phyloP scores from a whole-genome alignment of 768 basidiomycete species.

The Termitomyces eurrhizus region DNA sequence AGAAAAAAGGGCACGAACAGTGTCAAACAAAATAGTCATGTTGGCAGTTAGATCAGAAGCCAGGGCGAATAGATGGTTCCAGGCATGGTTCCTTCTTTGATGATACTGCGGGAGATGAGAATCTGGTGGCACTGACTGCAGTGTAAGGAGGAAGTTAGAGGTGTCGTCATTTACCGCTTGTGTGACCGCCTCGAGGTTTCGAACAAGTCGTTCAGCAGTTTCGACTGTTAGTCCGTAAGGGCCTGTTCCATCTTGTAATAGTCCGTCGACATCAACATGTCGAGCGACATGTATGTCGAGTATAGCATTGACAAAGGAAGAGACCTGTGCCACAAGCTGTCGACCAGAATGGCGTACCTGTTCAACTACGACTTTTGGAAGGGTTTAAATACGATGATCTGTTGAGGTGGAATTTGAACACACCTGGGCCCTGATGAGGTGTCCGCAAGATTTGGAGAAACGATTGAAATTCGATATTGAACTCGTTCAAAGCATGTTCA shows the following conservation, averaged over 20 bases:
- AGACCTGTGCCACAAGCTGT: conserved; percentile 51
- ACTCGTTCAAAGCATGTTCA: conserved; percentile 36
- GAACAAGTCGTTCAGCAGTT: conserved; percentile 61
- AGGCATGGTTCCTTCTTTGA: conserved; percentile 28
- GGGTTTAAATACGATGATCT: not conserved
- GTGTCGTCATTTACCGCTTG: conserved; percentile 78
- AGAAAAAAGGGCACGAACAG: conserved; percentile 55
- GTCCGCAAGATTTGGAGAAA: conserved; percentile 29
- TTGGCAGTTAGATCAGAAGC: conserved; percentile 52
- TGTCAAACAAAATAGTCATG: conserved; percentile 49
- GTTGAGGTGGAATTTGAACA: conserved; percentile 10
- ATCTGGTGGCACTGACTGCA: conserved; percentile 47
- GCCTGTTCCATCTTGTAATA: conserved; percentile 48
- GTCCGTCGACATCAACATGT: conserved; percentile 79
- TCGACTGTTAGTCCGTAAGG: conserved; percentile 63
- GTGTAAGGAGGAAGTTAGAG: conserved; percentile 50
- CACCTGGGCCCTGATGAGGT: conserved; percentile 35
- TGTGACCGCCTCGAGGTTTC: conserved; percentile 63
- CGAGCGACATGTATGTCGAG: conserved; percentile 76
- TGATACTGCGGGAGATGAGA: conserved; percentile 26
- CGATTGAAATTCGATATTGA: conserved; percentile 46
- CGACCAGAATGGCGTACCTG: conserved; percentile 41
- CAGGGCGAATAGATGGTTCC: conserved; percentile 47
- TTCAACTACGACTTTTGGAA: conserved; percentile 24
- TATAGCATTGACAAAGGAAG: conserved; percentile 53